Percentiles rank a stretch among this genome's conserved stretches.
Evolutionary conservation across 176 grass and related monocot genomes (phyloP).

Genomic region (Avena sativa): DNA sequence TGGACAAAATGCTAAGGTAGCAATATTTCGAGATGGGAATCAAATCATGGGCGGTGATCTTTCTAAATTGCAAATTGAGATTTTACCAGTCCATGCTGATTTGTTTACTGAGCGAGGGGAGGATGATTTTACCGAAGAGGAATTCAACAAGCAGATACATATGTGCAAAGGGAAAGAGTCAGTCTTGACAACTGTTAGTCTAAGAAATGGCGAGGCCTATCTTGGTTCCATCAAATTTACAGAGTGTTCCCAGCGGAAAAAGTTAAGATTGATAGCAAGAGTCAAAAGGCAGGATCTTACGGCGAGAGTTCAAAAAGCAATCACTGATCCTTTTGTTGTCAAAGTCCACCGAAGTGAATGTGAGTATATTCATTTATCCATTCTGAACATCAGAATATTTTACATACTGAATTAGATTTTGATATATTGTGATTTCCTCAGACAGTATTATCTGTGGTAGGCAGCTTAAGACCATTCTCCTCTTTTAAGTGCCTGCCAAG

Average conservation of each 20-base stretch:
- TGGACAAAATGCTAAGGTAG: neutral
- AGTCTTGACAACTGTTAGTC: neutral
- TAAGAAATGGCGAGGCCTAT: neutral
- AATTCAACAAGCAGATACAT: conserved; percentile 28
- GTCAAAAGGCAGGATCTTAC: conserved; percentile 8
- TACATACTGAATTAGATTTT: neutral
- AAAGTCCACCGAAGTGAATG: neutral
- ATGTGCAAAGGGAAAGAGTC: conserved; percentile 3
- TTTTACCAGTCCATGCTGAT: conserved; percentile 25
- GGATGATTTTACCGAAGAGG: neutral
- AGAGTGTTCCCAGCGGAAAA: neutral
- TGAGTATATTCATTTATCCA: neutral
- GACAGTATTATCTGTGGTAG: neutral
- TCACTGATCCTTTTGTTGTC: conserved; percentile 1
- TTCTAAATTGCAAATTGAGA: conserved; percentile 37
- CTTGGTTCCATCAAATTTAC: neutral
- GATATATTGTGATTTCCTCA: neutral
- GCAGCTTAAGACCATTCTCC: neutral
- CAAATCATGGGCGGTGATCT: conserved; percentile 1
- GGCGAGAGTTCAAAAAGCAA: conserved; percentile 23
- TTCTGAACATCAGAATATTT: neutral
- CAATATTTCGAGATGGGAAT: conserved; percentile 25
- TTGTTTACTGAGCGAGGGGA: conserved; percentile 11
- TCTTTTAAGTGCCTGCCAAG: neutral
- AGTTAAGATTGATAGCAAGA: conserved; percentile 25